Evolutionary conservation across 768 basidiomycete genomes (phyloP).

Genomic region (Lactarius akahatsu): DNA sequence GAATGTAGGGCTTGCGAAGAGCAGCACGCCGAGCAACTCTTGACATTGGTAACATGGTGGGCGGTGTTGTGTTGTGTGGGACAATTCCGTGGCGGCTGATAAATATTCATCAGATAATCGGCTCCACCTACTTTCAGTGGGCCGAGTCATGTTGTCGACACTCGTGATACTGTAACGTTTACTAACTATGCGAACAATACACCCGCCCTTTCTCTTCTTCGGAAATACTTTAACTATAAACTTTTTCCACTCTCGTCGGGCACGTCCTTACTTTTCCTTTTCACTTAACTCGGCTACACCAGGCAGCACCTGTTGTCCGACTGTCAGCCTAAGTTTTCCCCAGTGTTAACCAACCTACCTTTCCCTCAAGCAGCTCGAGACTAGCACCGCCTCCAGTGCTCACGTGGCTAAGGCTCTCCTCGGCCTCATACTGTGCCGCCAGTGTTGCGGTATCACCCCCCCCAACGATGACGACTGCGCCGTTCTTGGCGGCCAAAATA

Average conservation of each 20-base stretch:
- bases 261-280: slow-evolving; percentile 50
- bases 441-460: slow-evolving; percentile 97
- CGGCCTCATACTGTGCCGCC: slow-evolving; percentile 79
- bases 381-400: slow-evolving; percentile 94
- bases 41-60: slow-evolving; percentile 59
- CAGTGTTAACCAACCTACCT: slow-evolving; percentile 54
- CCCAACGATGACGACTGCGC: slow-evolving; percentile 91
- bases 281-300: slow-evolving; percentile 90
- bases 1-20: slow-evolving; percentile 35
- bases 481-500: slow-evolving; percentile 81
- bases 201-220: neutral
- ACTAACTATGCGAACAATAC: neutral
- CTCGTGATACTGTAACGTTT: neutral
- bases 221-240: slow-evolving; percentile 12
- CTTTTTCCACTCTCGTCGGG: slow-evolving; percentile 7
- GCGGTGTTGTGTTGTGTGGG: neutral
- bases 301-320: slow-evolving; percentile 61
- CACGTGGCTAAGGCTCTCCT: slow-evolving; percentile 92
- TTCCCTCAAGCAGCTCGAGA: slow-evolving; percentile 96
- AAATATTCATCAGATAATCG: slow-evolving; percentile 28
- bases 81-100: slow-evolving; percentile 9
- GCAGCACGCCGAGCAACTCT: slow-evolving; percentile 37
- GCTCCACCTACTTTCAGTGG: slow-evolving; percentile 9
- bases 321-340: slow-evolving; percentile 28
- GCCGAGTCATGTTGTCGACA: neutral